A percentile compares a stretch with the other conserved stretches of the same genome.
These are phyloP conservation scores for Spirogloea muscicola DNA, from an alignment of 139 green algal species.

Conservation along the genomic window DNA sequence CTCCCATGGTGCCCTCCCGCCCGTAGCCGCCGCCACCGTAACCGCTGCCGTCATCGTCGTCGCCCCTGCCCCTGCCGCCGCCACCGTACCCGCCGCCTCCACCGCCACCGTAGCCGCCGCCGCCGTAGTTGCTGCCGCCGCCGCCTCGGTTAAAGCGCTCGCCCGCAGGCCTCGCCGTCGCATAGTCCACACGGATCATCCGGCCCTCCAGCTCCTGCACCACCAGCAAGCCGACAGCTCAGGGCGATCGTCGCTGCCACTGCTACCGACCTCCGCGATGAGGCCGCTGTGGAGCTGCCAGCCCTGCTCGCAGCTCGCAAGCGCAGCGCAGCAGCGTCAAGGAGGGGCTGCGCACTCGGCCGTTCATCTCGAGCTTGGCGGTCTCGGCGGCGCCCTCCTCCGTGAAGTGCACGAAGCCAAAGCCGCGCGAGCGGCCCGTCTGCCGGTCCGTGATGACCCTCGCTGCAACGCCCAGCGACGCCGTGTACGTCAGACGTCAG, in stretches of 20 bases:
- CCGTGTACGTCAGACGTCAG: too few species aligned
- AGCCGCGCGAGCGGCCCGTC: conserved; percentile 2
- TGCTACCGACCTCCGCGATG: background rate
- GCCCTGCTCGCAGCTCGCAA: background rate
- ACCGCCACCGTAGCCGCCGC: background rate
- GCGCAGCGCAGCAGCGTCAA: too few species aligned
- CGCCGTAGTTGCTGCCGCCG: background rate
- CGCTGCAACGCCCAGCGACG: too few species aligned
- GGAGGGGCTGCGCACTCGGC: too few species aligned
- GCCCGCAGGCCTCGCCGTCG: background rate
- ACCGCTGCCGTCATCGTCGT: background rate
- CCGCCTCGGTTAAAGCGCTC: background rate
- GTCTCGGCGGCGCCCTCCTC: background rate
- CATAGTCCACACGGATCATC: background rate
- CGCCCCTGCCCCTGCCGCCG: background rate
- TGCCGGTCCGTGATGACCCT: conserved; percentile 7
- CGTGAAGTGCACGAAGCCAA: conserved; percentile 10
- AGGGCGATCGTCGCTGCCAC: background rate
- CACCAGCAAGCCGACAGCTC: background rate
- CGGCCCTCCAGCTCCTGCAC: background rate
- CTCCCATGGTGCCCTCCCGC: background rate
- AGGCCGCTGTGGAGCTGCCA: background rate
- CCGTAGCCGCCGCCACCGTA: background rate
- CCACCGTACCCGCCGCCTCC: background rate
- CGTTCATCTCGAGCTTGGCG: conserved; percentile 14